Evolutionary conservation across 2,329 filamentous ascomycete species (phyloP).

Genomic region (Neofusicoccum laricinum): DNA sequence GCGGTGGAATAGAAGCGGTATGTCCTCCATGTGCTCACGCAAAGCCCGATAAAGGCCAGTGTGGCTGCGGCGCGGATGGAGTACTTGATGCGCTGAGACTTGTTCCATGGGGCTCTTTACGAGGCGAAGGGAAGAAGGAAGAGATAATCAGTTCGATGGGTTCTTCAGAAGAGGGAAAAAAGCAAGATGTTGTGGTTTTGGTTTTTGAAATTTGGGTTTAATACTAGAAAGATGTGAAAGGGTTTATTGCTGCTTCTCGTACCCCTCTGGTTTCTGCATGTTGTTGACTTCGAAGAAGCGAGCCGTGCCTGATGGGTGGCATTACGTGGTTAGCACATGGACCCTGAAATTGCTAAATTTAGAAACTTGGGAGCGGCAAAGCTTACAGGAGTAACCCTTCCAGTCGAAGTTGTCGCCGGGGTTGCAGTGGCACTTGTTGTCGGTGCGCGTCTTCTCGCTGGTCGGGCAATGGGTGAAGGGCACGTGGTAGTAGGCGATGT

Average conservation of each 20-base stretch:
- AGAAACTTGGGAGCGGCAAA: not conserved
- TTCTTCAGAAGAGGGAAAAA: not conserved
- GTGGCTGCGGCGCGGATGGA: not conserved
- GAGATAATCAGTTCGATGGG: constrained; percentile 4
- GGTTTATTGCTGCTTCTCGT: constrained; percentile 40
- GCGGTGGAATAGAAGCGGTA: not conserved
- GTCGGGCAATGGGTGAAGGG: constrained; percentile 98
- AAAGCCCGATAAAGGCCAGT: not conserved
- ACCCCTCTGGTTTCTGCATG: constrained; percentile 79
- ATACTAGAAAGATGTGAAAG: constrained; percentile 5
- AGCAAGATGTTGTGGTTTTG: not conserved
- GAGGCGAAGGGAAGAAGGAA: not conserved
- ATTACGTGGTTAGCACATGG: constrained; percentile 18
- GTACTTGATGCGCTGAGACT: constrained; percentile 9
- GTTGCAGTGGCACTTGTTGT: constrained; percentile 91
- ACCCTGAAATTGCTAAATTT: not conserved
- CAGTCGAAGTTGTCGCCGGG: constrained; percentile 98
- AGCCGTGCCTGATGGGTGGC: constrained; percentile 64
- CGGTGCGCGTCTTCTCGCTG: constrained; percentile 75
- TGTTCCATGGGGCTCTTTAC: constrained; percentile 12
- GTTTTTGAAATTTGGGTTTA: not conserved
- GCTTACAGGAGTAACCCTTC: constrained; percentile 95
- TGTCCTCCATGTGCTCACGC: not conserved
- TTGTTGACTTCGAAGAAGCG: constrained; percentile 82
- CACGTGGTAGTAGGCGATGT: constrained; percentile 97